phyloP scores from a whole-genome alignment of 495 filamentous ascomycete genomes.

The Penicillium chermesinum region DNA sequence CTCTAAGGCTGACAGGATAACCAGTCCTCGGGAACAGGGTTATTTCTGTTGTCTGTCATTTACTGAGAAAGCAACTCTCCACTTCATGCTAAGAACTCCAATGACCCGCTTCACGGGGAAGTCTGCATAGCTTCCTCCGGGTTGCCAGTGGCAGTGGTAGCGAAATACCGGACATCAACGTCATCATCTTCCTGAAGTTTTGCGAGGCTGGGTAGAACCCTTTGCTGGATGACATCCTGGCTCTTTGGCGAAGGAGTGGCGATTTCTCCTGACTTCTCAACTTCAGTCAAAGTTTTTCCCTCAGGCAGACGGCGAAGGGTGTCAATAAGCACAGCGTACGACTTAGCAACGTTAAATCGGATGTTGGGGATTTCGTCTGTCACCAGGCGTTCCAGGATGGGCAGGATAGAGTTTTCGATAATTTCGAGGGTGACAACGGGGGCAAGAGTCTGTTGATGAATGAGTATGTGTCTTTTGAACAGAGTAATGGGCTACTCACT shows the following conservation, averaged over 20 bases:
- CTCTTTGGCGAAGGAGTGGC: conserved; percentile 62
- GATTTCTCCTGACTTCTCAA: conserved; percentile 70
- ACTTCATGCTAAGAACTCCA: conserved; percentile 1
- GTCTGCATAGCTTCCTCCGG: conserved; percentile 48
- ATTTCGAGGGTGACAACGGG: conserved; percentile 87
- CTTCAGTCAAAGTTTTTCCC: conserved; percentile 73
- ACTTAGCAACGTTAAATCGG: conserved; percentile 98
- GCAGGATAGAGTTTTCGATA: conserved; percentile 87
- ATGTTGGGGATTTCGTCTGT: conserved; percentile 96
- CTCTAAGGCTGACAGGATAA: conserved; percentile 35
- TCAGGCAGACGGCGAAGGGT: conserved; percentile 85
- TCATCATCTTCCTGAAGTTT: conserved; percentile 95
- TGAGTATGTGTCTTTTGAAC: too few species aligned
- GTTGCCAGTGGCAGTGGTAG: conserved; percentile 58
- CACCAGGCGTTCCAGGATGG: conserved; percentile 91
- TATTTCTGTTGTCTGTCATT: conserved; percentile 15
- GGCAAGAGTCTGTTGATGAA: conserved; percentile 73
- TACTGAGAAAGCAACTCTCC: conserved; percentile 11
- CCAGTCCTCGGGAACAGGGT: conserved; percentile 15
- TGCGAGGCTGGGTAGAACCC: conserved; percentile 83
- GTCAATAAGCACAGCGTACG: conserved; percentile 81
- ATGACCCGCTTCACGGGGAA: conserved; percentile 33
- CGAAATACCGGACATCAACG: conserved; percentile 96
- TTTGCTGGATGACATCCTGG: conserved; percentile 78
- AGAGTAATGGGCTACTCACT: conserved; percentile 52